Percentiles rank a stretch among this genome's conserved stretches.
Evolutionary conservation across 129 eudicot genomes (phyloP).

Genomic region (Escallonia rubra): DNA sequence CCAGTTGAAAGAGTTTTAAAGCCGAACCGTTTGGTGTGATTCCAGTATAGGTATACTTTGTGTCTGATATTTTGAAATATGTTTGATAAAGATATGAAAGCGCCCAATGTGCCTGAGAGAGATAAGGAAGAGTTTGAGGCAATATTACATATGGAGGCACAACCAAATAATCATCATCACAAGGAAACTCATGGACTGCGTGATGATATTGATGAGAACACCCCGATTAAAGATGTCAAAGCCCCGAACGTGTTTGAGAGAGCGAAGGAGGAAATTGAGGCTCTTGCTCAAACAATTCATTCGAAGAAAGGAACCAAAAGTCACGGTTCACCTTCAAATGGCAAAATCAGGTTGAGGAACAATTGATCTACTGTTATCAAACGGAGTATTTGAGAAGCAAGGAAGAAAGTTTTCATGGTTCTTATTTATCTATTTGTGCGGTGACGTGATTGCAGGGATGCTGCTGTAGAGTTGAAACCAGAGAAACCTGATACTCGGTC

Average conservation of each 20-base stretch:
- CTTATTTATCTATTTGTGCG: not conserved
- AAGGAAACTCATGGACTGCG: slow-evolving; percentile 70
- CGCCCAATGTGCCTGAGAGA: slow-evolving; percentile 30
- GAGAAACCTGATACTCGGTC: slow-evolving; percentile 28
- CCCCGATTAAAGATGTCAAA: slow-evolving; percentile 48
- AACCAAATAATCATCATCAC: slow-evolving; percentile 24
- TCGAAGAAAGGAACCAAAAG: slow-evolving; percentile 35
- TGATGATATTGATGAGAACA: slow-evolving; percentile 49
- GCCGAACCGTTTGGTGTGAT: not conserved
- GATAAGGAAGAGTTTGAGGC: slow-evolving; percentile 27
- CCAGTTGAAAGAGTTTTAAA: too few relatives aligned
- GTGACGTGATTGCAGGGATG: slow-evolving; percentile 28
- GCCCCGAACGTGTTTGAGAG: slow-evolving; percentile 74
- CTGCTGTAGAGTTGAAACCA: slow-evolving; percentile 17
- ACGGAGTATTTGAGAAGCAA: too few relatives aligned
- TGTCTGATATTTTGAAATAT: slow-evolving; percentile 9
- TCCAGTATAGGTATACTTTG: not conserved
- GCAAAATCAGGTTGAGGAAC: slow-evolving; percentile 15
- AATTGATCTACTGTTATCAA: too few relatives aligned
- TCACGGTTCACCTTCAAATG: slow-evolving; percentile 22
- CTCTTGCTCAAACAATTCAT: slow-evolving; percentile 50
- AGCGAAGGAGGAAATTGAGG: slow-evolving; percentile 82
- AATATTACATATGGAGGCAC: slow-evolving; percentile 11
- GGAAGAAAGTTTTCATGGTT: not conserved
- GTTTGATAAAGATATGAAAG: slow-evolving; percentile 31